These are phyloP conservation scores for Penicillium arizonense DNA, from an alignment of 495 filamentous ascomycete species.

Conservation along the genomic window DNA sequence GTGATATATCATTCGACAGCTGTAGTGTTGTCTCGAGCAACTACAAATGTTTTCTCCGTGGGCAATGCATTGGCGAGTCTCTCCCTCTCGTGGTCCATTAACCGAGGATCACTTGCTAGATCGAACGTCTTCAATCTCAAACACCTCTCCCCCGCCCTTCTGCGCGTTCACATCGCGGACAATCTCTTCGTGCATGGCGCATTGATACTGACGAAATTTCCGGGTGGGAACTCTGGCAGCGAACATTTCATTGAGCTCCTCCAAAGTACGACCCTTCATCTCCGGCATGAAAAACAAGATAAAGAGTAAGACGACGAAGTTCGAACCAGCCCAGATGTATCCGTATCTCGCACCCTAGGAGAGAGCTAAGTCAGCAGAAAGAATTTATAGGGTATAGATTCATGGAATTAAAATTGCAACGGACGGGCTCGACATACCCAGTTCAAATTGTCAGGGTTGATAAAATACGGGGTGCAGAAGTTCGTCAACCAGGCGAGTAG, in stretches of 20 bases:
- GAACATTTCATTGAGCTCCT: neutral
- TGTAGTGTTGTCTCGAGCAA: too few species aligned
- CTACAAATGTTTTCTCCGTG: too few species aligned
- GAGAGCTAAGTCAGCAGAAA: neutral
- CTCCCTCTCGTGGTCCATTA: too few species aligned
- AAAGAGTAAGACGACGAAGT: neutral
- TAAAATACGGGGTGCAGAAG: neutral
- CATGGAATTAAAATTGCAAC: too few species aligned
- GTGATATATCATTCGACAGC: too few species aligned
- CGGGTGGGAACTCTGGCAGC: neutral
- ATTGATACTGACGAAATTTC: neutral
- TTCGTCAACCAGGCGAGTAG: neutral
- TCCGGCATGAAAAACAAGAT: neutral
- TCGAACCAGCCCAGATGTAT: neutral
- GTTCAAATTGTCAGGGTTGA: neutral
- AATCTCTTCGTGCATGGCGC: too few species aligned
- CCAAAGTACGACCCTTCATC: neutral
- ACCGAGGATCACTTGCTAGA: too few species aligned
- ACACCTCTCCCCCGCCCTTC: too few species aligned
- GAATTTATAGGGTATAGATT: neutral
- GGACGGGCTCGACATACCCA: neutral
- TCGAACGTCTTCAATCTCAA: too few species aligned
- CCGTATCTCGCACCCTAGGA: too few species aligned
- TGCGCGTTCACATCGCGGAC: too few species aligned
- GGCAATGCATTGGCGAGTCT: too few species aligned